Base-by-base conservation (phyloP, 495 filamentous ascomycete genomes). In the Aspergillus sparsus region DNA sequence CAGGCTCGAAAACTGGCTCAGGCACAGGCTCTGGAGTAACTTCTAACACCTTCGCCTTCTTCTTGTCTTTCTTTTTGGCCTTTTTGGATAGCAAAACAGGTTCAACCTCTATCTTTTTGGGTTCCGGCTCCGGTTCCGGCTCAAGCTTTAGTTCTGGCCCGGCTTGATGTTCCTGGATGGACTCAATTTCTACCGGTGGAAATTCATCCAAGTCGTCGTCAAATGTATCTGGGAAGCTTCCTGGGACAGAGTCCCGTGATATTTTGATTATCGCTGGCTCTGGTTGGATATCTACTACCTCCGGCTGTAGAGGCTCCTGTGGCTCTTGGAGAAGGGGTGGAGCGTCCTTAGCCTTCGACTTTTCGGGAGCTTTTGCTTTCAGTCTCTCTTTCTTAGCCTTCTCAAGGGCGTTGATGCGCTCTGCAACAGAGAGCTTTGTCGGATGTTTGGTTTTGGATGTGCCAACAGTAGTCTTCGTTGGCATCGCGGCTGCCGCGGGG, bases 321-420 rank as follows among this genome's bases (percentile, higher is more conserved):
- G 52, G 58, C 42, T 66, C 66, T 33, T 63, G 60, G 8, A 60
- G 58, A 35, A 60, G 64, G 31, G 49, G 60, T 39, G 58, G 55
- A 16, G 54, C 49, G 31, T 65, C 60, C 55, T 68, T 75, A 33
- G 60, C 35, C 47, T 73, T 72, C 2, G 66, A 59, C 57, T 69
- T 70, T 46, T 66, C 65, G 8, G 55, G 51, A 39, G 63, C 66
- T 51, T 77, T 69, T 45, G 73, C 70, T 53, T 74, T 74, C 9
- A 67, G 58, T 57, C 74, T 75, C 18, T 81, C 75, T 62, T 73
- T 74, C 56, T 71, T 79, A 37, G 66, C 64, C 56, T 73, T 71
- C 58, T 82, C 77, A 39, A 84, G 68, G 27, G 71, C 72, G 62
- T 77, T 79, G 64, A 83, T 75, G 53, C 74, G 74, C 51, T 82